These are phyloP conservation scores for Talaromyces albobiverticillius DNA, from an alignment of 2,329 filamentous ascomycete species.

Conservation along the genomic window DNA sequence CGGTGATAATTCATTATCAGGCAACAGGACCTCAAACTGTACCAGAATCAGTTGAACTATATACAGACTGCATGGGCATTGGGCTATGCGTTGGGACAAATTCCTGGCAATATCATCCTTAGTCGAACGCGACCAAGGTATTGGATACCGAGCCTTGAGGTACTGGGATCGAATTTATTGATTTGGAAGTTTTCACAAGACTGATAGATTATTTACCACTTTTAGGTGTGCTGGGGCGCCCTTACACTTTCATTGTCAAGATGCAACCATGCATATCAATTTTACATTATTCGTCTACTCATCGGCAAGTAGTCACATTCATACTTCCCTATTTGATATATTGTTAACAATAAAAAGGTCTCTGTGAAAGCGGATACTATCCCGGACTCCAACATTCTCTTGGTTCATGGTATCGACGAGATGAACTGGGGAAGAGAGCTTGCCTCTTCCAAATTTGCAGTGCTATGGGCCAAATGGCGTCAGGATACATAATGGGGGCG, in stretches of 20 bases:
- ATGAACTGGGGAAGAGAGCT: slow-evolving; percentile 52
- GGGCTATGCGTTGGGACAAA: slow-evolving; percentile 57
- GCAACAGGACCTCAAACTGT: slow-evolving; percentile 54
- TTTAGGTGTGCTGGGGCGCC: slow-evolving; percentile 46
- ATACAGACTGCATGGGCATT: slow-evolving; percentile 58
- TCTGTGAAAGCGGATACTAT: slow-evolving; percentile 44
- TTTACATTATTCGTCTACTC: slow-evolving; percentile 50
- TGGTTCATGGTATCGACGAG: slow-evolving; percentile 50
- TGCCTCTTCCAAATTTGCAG: slow-evolving; percentile 53
- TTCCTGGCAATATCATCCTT: slow-evolving; percentile 53
- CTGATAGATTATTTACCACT: slow-evolving; percentile 10
- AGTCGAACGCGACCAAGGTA: slow-evolving; percentile 48
- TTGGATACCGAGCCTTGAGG: slow-evolving; percentile 50
- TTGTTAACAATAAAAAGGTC: slow-evolving; percentile 5
- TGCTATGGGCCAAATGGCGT: slow-evolving; percentile 44
- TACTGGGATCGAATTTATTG: slow-evolving; percentile 14
- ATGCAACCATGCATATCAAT: slow-evolving; percentile 43
- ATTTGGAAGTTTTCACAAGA: no score
- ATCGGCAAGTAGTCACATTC: slow-evolving; percentile 32
- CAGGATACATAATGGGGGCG: slow-evolving; percentile 55
- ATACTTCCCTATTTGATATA: background rate
- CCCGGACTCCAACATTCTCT: slow-evolving; percentile 54
- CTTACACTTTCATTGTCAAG: slow-evolving; percentile 46
- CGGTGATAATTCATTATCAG: slow-evolving; percentile 21
- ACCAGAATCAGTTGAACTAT: slow-evolving; percentile 56